Base-by-base conservation (phyloP, 345 rosid species). In the Boechera stricta region DNA sequence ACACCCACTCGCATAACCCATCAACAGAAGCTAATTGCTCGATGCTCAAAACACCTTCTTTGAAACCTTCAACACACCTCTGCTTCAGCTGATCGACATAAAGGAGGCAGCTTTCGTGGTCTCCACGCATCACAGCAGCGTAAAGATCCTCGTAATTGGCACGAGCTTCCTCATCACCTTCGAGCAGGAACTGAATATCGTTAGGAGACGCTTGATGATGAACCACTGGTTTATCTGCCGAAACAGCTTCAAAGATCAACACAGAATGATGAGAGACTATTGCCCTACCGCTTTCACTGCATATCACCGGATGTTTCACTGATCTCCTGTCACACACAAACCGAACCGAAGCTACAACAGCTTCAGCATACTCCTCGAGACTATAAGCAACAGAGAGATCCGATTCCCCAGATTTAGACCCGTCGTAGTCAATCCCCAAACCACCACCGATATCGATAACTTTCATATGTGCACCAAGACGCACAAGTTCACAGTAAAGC, bases 251-350 rank as follows among this genome's bases (percentile, higher is more conserved):
- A 7, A 95, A 95, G 26, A 93, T 79, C 86, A 95, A 57, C 24
- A 95, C 74, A 0, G 98, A 95, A 69, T 95, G 99, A 47, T 93
- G 99, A 8, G 99, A 95, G 5, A 95, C 99, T 11, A 92, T 86
- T 6, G 98, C 99, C 70, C 99, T 82, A 15, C 98, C 99, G 59
- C 99, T 90, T 78, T 95, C 99, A 29, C 97, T 92, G 80, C 93
- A 88, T 36, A 95, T 83, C 70, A 90, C 87, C 0, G 98, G 99
- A 58, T 95, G 99, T 62, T 88, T 91, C 51, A 93, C 82, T 0
- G 87, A 85, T 69, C 85, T 95, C 36, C 91, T 79, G 72, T 87
- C 91, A 60, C 99, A 95, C 1, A 91, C 93, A 67, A 63, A 72
- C 58, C 82, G 82, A 57, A 95, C 72, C 0, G 93, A 86, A 18